Evolutionary conservation across 441 rosid species (phyloP), one percentile per base, ranked within the genome.

Genomic region (Adansonia rubrostipa): DNA sequence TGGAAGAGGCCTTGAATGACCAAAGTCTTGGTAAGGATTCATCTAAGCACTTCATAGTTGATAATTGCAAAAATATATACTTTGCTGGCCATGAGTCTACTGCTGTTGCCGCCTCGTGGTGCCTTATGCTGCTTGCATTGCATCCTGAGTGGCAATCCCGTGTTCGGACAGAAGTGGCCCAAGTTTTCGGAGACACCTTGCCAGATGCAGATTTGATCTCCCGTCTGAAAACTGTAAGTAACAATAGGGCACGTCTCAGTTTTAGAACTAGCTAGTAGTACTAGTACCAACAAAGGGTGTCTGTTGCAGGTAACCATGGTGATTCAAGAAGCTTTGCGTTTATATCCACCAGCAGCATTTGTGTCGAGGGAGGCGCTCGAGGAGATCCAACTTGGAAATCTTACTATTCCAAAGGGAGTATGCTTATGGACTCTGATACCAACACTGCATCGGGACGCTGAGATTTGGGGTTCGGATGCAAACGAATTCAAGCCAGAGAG

Each of bases 401-500:
- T 92, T 4, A 71, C 20, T 20, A 80, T 89, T 9, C 92, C 92
- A 5, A 88, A 90, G 36, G 89, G 87, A 1, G 80, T 86, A 5
- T 86, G 90, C 74, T 71, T 88, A 19, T 90, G 94, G 92, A 89
- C 91, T 0, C 82, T 88, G 75, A 86, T 90, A 42, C 89, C 91
- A 22, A 81, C 91, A 0, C 78, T 92, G 61, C 94, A 90, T 70
- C 81, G 90, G 45, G 93, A 90, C 77, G 87, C 88, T 1, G 88
- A 77, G 54, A 81, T 84, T 11, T 92, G 96, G 94, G 94, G 93
- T 33, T 45, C 74, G 0, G 91, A 92, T 24, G 89, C 89, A 0
- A 80, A 90, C 40, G 85, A 89, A 80, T 92, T 92, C 85, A 89
- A 81, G 50, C 94, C 96, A 0, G 85, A 86, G 77, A 87, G 96